Conservation (phyloP, 2,329 filamentous ascomycete genomes). For the Pseudopithomyces chartarum region DNA sequence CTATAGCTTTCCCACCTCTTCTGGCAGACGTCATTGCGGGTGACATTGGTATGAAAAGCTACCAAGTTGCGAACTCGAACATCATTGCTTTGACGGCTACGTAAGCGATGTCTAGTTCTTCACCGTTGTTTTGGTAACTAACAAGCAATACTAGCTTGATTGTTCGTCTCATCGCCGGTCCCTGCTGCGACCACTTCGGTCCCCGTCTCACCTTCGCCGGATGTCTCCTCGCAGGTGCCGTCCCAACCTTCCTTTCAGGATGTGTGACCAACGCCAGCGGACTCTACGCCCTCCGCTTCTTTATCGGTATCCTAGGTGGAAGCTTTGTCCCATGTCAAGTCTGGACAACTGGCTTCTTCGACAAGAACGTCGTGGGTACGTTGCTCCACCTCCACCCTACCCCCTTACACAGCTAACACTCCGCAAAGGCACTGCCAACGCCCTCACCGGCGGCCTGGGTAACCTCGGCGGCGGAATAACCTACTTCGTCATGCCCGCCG, state of each 20-base stretch:
- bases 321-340: slow-evolving; percentile 85
- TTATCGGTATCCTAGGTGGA: slow-evolving; percentile 77
- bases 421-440: slow-evolving; percentile 69
- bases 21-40: slow-evolving; percentile 67
- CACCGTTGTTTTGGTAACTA: background rate
- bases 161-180: slow-evolving; percentile 76
- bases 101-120: slow-evolving; percentile 10
- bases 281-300: slow-evolving; percentile 75
- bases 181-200: slow-evolving; percentile 80
- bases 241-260: slow-evolving; percentile 83
- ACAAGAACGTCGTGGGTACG: slow-evolving; percentile 88
- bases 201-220: slow-evolving; percentile 77
- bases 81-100: slow-evolving; percentile 70
- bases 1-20: slow-evolving; percentile 37
- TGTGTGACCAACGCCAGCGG: slow-evolving; percentile 68
- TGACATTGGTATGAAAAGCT: slow-evolving; percentile 72
- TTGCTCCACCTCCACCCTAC: background rate
- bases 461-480: slow-evolving; percentile 36
- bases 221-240: slow-evolving; percentile 73
- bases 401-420: background rate
- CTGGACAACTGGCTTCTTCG: slow-evolving; percentile 89
- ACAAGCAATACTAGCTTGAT: slow-evolving; percentile 54
- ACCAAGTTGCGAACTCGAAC: slow-evolving; percentile 82
- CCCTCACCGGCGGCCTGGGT: slow-evolving; percentile 67
- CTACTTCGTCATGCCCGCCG: slow-evolving; percentile 82